Conservation (phyloP, 2,329 filamentous ascomycete genomes). For the Endocalyx cinctus region DNA sequence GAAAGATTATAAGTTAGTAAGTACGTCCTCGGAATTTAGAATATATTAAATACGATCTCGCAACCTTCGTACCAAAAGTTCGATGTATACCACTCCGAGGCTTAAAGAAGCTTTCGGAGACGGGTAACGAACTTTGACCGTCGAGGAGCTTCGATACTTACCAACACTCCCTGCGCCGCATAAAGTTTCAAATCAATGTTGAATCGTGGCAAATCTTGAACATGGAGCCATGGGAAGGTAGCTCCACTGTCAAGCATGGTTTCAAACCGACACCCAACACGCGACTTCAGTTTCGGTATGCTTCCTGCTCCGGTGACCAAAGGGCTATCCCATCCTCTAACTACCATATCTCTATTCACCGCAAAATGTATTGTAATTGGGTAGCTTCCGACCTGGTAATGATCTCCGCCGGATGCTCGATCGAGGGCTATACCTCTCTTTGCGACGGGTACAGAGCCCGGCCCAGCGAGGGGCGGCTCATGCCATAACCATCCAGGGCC, state of each 20-base stretch:
- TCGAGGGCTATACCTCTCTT: slow-evolving; percentile 28
- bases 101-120: no score
- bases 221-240: slow-evolving; percentile 34
- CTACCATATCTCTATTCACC: slow-evolving; percentile 10
- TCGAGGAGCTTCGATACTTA: no score
- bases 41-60: no score
- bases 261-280: slow-evolving; percentile 20
- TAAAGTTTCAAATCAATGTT: slow-evolving; percentile 29
- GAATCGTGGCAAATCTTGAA: slow-evolving; percentile 29
- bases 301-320: neutral
- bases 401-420: slow-evolving; percentile 1
- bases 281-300: slow-evolving; percentile 13
- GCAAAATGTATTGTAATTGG: slow-evolving; percentile 11
- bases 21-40: no score
- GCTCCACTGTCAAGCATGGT: slow-evolving; percentile 40
- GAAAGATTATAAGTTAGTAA: no score
- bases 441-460: slow-evolving; percentile 16
- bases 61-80: no score
- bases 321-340: slow-evolving; percentile 1
- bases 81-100: no score
- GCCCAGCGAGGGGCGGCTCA: slow-evolving; percentile 34
- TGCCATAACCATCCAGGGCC: slow-evolving; percentile 43
- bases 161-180: slow-evolving; percentile 31
- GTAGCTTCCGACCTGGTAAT: slow-evolving; percentile 22
- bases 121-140: no score